phyloP scores from a whole-genome alignment of 306 rosid genomes.

The Cucurbita ficifolia region DNA sequence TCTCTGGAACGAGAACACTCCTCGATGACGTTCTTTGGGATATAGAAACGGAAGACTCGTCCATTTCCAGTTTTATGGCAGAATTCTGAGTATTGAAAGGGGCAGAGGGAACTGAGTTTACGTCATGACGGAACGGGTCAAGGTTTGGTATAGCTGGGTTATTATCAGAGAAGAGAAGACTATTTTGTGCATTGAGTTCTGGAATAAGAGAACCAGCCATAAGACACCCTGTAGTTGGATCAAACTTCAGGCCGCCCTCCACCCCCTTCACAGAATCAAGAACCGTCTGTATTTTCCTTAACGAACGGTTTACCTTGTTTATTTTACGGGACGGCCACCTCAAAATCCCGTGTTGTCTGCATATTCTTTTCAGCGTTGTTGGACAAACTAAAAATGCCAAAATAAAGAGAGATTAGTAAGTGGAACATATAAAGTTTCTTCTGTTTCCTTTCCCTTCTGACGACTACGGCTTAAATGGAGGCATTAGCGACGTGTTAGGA shows the following conservation, averaged over 20 bases:
- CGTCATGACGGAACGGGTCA: slow-evolving; percentile 12
- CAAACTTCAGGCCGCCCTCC: slow-evolving; percentile 59
- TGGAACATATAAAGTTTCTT: neutral
- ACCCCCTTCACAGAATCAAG: slow-evolving; percentile 73
- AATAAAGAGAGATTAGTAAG: neutral
- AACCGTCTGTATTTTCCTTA: slow-evolving; percentile 61
- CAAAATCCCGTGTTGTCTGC: slow-evolving; percentile 81
- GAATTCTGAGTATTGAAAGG: slow-evolving; percentile 17
- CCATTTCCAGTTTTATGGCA: slow-evolving; percentile 32
- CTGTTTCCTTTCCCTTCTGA: too few relatives aligned
- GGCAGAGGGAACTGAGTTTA: slow-evolving; percentile 12
- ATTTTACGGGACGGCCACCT: slow-evolving; percentile 96
- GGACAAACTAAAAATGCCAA: slow-evolving; percentile 49
- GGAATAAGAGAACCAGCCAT: slow-evolving; percentile 35
- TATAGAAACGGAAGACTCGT: slow-evolving; percentile 15
- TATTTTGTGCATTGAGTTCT: slow-evolving; percentile 27
- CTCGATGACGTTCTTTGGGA: slow-evolving; percentile 10
- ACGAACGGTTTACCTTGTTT: slow-evolving; percentile 65
- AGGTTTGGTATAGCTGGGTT: slow-evolving; percentile 14
- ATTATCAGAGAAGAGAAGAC: slow-evolving; percentile 23
- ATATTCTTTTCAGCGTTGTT: slow-evolving; percentile 85
- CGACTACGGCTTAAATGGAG: neutral
- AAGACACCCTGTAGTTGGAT: slow-evolving; percentile 46
- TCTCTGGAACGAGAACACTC: slow-evolving; percentile 1
- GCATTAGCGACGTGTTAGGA: neutral